Evolutionary conservation across 768 basidiomycete species (phyloP), one percentile per base, ranked within the genome.

Genomic region (Peribolospora kevripleyi): DNA sequence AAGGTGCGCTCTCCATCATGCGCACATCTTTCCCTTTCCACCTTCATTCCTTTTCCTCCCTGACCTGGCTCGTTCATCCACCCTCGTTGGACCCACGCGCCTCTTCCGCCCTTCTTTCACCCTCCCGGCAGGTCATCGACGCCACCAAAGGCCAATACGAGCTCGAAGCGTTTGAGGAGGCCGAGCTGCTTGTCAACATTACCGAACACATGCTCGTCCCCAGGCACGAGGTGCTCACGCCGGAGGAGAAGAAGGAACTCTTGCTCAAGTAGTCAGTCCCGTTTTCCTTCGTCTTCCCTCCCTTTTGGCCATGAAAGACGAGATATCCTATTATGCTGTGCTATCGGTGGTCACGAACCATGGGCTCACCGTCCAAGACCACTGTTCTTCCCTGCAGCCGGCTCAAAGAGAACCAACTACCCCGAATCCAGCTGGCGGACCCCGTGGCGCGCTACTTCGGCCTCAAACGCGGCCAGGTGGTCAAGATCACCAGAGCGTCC

Each of bases 361-460:
- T 10, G 5, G 39, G 0, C 41, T 14, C 36, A 5, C 36, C 6
- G n/a, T 36, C 50, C 41, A 6, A 25, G 3, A 25, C 11, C 38
- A 3, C 14, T 5, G 48, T 45, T 48, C 55, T 47, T 50, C 46
- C 56, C 46, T 45, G 36, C 62, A 98, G 91, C 70, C 91, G 93
- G 59, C 71, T 98, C 56, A 91, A 91, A 68, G 93, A 97, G 66
- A 95, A 91, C 1, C 93, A 98, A 65, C 74, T 98, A 55, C 93
- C 93, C 50, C 84, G 93, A 36, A 97, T 98, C 59, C 90, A 95
- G 69, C 69, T 93, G 47, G 79, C 81, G 38, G 93, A 98, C 68
- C 93, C 93, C 7, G 91, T 98, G n/a, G 87, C 93, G 46, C 78
- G 90, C 57, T 97, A 98, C 68, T 98, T 95, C 70, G 93, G 93